Conservation (phyloP, 2,329 filamentous ascomycete genomes). For the Blumeria graminis region DNA sequence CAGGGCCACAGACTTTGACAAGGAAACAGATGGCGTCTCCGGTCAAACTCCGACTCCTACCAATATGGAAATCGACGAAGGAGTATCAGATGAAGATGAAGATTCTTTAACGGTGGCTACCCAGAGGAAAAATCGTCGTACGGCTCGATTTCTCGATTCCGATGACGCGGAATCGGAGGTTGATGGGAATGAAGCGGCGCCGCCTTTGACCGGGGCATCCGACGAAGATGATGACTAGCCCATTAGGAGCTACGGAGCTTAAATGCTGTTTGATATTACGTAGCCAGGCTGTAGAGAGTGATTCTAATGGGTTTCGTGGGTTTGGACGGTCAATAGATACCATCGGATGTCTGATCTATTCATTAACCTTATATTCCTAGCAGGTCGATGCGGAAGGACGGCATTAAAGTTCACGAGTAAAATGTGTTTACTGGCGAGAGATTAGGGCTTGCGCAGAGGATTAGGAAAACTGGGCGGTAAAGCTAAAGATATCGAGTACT, state of each 20-base stretch:
- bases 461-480: too few species aligned
- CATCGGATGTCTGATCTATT: too few species aligned
- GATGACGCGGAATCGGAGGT: conserved; percentile 15
- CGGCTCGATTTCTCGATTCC: conserved; percentile 8
- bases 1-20: conserved; percentile 6
- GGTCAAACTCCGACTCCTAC: conserved; percentile 4
- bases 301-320: too few species aligned
- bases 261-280: too few species aligned
- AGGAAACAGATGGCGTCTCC: conserved; percentile 11
- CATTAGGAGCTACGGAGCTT: neutral
- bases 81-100: conserved; percentile 6
- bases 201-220: conserved; percentile 9
- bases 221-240: conserved; percentile 10
- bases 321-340: too few species aligned
- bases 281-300: too few species aligned
- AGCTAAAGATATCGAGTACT: too few species aligned
- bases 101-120: conserved; percentile 8
- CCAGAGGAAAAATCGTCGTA: conserved; percentile 10
- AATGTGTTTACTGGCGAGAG: too few species aligned
- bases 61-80: conserved; percentile 9
- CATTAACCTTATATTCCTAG: too few species aligned
- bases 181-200: conserved; percentile 12
- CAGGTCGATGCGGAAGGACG: too few species aligned
- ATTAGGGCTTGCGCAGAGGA: too few species aligned
- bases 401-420: too few species aligned